Evolutionary conservation across 1,284 basidiomycete species (phyloP).

Genomic region (Phellopilus nigrolimitatus): DNA sequence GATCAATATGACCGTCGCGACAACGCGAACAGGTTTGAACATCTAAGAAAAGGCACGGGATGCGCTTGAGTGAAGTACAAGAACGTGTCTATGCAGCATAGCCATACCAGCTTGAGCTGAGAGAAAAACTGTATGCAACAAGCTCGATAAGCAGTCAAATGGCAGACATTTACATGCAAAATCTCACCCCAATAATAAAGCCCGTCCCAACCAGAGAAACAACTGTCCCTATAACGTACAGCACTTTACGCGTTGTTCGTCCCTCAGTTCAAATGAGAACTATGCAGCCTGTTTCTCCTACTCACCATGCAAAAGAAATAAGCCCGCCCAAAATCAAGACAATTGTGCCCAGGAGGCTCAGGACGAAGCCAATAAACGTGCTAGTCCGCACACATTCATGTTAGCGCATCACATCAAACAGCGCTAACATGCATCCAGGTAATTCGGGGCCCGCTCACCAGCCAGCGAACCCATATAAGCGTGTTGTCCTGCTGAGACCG

Average conservation of each 20-base stretch:
- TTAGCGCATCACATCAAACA: not conserved
- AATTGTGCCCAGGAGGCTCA: slow-evolving; percentile 80
- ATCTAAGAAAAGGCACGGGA: slow-evolving; percentile 49
- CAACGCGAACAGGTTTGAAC: slow-evolving; percentile 90
- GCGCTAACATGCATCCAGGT: not conserved
- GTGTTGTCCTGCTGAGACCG: slow-evolving; percentile 64
- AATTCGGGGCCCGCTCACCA: slow-evolving; percentile 52
- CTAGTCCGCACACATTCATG: slow-evolving; percentile 33
- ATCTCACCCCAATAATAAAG: slow-evolving; percentile 74
- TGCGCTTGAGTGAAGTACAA: not conserved
- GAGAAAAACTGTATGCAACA: slow-evolving; percentile 54
- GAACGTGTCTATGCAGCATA: slow-evolving; percentile 16
- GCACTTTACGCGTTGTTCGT: slow-evolving; percentile 39
- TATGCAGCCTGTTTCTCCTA: slow-evolving; percentile 35
- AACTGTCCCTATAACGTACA: slow-evolving; percentile 82
- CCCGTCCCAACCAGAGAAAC: slow-evolving; percentile 85
- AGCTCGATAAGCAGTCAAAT: slow-evolving; percentile 6
- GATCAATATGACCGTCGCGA: slow-evolving; percentile 78
- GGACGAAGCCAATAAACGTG: slow-evolving; percentile 64
- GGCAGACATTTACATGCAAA: slow-evolving; percentile 26
- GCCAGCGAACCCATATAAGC: slow-evolving; percentile 78
- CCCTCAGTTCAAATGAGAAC: too few relatives aligned
- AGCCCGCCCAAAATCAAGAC: slow-evolving; percentile 72
- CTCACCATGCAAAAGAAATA: slow-evolving; percentile 76
- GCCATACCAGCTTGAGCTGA: slow-evolving; percentile 72